Evolutionary conservation across 208 protist species (phyloP).

Genomic region (Trypanosoma melophagium): DNA sequence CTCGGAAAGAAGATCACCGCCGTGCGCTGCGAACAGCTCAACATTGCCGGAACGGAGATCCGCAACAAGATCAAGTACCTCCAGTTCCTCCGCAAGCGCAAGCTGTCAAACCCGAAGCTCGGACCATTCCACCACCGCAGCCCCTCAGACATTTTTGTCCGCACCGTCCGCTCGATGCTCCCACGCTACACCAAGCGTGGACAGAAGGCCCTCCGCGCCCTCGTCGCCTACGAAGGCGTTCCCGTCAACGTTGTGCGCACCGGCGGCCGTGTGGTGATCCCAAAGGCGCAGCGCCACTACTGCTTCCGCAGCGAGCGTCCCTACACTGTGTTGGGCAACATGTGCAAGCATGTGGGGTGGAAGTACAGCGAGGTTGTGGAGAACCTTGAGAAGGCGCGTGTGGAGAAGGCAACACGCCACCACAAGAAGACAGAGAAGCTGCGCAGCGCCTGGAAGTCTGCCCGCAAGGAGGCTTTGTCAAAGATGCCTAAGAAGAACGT

Average conservation of each 20-base stretch:
- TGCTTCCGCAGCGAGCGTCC: conserved; percentile 78
- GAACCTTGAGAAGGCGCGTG: conserved; percentile 73
- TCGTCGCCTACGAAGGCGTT: conserved; percentile 83
- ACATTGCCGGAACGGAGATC: conserved; percentile 94
- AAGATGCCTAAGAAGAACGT: conserved; percentile 89
- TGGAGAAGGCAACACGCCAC: conserved; percentile 70
- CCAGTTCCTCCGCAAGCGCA: conserved; percentile 94
- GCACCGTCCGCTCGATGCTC: conserved; percentile 98
- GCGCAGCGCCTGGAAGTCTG: conserved; percentile 61
- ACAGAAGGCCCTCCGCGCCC: conserved; percentile 65
- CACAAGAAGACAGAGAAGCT: conserved; percentile 73
- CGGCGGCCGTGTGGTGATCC: conserved; percentile 69
- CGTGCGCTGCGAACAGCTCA: conserved; percentile 96
- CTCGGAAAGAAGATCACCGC: conserved; percentile 96
- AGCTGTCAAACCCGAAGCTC: conserved; percentile 96
- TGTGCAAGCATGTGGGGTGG: conserved; percentile 89
- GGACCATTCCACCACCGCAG: conserved; percentile 98
- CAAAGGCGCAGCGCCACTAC: conserved; percentile 69
- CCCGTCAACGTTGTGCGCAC: conserved; percentile 68
- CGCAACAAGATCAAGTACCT: conserved; percentile 98
- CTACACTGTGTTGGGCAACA: conserved; percentile 84
- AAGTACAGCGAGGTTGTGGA: conserved; percentile 85
- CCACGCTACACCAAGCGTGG: conserved; percentile 92
- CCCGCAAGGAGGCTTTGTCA: conserved; percentile 66
- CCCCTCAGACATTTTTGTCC: conserved; percentile 95